These are phyloP conservation scores for Thermomyces lanuginosus DNA, from an alignment of 2,329 filamentous ascomycete genomes.

Conservation along the genomic window DNA sequence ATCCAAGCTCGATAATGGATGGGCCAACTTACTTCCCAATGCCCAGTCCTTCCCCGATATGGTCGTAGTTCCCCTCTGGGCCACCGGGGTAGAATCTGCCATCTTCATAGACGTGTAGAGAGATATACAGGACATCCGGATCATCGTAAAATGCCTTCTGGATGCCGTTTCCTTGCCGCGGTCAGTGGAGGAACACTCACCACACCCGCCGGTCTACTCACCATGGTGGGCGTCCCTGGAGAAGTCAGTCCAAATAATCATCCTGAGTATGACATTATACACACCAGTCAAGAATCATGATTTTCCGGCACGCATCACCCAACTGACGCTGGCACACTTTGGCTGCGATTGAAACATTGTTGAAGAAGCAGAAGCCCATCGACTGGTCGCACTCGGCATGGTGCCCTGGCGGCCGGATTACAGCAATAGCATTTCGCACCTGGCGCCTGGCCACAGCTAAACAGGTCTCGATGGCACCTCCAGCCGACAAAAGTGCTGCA, in stretches of 20 bases:
- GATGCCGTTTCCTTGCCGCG: conserved; percentile 60
- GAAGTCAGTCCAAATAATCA: conserved; percentile 9
- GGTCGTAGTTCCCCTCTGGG: conserved; percentile 41
- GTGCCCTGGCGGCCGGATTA: conserved; percentile 88
- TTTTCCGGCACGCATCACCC: conserved; percentile 65
- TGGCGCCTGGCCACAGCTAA: conserved; percentile 68
- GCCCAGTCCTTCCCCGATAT: conserved; percentile 42
- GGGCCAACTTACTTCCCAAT: conserved; percentile 34
- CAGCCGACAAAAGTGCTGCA: conserved; percentile 69
- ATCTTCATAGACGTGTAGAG: conserved; percentile 72
- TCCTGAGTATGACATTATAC: conserved; percentile 22
- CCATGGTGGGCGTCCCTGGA: conserved; percentile 52
- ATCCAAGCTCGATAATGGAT: neutral
- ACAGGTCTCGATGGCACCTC: conserved; percentile 90
- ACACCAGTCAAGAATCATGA: conserved; percentile 87
- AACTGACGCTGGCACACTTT: conserved; percentile 70
- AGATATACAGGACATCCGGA: conserved; percentile 90
- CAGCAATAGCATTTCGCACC: conserved; percentile 87
- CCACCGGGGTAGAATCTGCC: conserved; percentile 68
- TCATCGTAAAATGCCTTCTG: conserved; percentile 94
- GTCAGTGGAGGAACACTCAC: conserved; percentile 10
- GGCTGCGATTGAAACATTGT: conserved; percentile 91
- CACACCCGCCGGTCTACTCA: conserved; percentile 12
- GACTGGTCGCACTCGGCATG: conserved; percentile 75
- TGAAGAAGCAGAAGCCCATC: conserved; percentile 95